phyloP scores from a whole-genome alignment of 2,329 filamentous ascomycete genomes.

The Ceratocystiopsis minuta region DNA sequence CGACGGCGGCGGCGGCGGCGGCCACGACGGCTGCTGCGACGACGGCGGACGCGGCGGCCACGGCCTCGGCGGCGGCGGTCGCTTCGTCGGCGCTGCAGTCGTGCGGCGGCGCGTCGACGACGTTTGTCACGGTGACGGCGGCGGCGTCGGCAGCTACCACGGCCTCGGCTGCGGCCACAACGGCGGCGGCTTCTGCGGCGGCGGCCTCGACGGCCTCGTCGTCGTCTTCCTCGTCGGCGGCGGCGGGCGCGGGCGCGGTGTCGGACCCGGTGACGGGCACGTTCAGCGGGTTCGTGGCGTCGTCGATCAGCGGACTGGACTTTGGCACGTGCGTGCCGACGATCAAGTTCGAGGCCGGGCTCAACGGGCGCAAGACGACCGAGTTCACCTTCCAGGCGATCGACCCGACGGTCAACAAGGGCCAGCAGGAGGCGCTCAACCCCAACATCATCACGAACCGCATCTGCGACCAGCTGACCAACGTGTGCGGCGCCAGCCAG shows the following conservation, averaged over 20 bases:
- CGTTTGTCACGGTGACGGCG: conserved; percentile 1
- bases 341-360: conserved; percentile 41
- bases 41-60: background rate
- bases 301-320: conserved; percentile 17
- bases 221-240: background rate
- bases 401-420: conserved; percentile 40
- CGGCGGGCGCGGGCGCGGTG: conserved; percentile 6
- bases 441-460: conserved; percentile 58
- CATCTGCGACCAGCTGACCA: conserved; percentile 50
- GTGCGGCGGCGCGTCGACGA: background rate
- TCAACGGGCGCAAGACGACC: conserved; percentile 33
- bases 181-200: background rate
- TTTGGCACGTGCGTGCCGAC: conserved; percentile 37
- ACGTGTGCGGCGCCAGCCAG: conserved; percentile 44
- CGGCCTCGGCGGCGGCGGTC: background rate
- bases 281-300: conserved; percentile 8
- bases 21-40: background rate
- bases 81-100: background rate
- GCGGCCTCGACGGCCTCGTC: background rate
- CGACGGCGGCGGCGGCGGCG: conserved; percentile 1
- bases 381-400: conserved; percentile 53
- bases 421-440: conserved; percentile 51
- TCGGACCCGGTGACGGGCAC: conserved; percentile 7
- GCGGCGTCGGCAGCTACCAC: background rate
- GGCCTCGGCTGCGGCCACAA: background rate